Evolutionary conservation across 345 rosid genomes (phyloP), one percentile per base, ranked within the genome.

Genomic region (Hibiscus tridactylites): DNA sequence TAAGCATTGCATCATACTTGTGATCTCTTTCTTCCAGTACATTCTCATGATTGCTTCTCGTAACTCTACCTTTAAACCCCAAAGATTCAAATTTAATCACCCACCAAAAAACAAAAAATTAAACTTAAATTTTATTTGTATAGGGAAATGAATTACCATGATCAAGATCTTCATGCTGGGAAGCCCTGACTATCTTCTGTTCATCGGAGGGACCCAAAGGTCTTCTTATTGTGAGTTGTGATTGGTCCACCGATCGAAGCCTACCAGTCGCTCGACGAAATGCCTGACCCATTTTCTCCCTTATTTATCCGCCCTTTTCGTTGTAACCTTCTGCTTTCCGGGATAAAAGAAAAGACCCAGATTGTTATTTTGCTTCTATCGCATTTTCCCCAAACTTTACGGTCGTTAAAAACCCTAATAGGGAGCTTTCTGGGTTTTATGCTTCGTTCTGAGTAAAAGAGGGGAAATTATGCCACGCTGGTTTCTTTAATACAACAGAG

Each of bases 221-320:
- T 19, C 71, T 76, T 63, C 79, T 83, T 62, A 76, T 78, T 12
- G 84, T 35, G 54, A 85, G 73, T 29, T 81, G 82, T 21, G 88
- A 74, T 67, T 76, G 79, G 54, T 84, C 88, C 73, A 77, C 79
- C 71, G 56, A 24, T 83, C 78, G 73, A 79, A 89, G 76, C 82
- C 83, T 87, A 26, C 96, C 97, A 82, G 85, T 76, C 37, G 97
- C 98, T 89, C 98, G 94, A 88, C 99, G 98, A 87, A 96, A 85
- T 84, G 91, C 97, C 87, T 96, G 98, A 64, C 98, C 98, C 99
- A 92, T 91, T 16, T 21, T 46, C 71, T 46, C 21, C n/a, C 37
- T 59, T 58, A 19, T 6, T 47, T 52, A 17, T 53, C 56, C 54
- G 35, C 0, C 19, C 56, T 1, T 69, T 33, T 10, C 5, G 3